Base-by-base conservation (phyloP, 2,329 filamentous ascomycete genomes). In the Gnomoniopsis sp. region DNA sequence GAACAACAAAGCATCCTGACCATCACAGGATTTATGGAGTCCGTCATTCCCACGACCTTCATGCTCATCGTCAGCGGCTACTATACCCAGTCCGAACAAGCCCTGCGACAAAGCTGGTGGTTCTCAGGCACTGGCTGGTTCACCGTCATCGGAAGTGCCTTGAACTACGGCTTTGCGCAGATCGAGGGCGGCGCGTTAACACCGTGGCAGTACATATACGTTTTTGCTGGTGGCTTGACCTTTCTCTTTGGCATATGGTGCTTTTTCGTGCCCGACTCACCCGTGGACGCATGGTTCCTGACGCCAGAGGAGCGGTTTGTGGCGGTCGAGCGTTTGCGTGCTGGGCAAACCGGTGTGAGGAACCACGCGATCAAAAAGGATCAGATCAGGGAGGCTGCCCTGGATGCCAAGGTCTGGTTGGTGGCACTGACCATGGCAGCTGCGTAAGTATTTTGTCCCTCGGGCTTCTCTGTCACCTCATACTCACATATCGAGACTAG, bases 181-280 rank as follows among this genome's bases (percentile, higher is more conserved):
- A 83, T 89, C 51, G 72, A 68, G 0, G 74, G 78, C 1, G 83
- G 83, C 0, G 68, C 72, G 0, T 71, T 89, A 46, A 79, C 76
- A 46, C 74, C 80, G 3, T 91, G 88, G 87, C 87, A 89, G 72
- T 89, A 88, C 65, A 87, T 90, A 59, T 90, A 89, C 68, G 74
- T 90, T 15, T 73, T 89, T 19, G 85, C 86, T 1, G 87, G 87
- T 0, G 76, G 75, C 0, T 65, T 89, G 52, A 89, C 87, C 0
- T 82, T 88, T 41, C 49, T 88, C 0, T 89, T 88, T 64, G 87
- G 87, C 0, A 57, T 86, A 0, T 78, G 80, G 66, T 90, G 87
- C 71, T 88, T 89, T 65, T 75, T 77, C 10, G 74, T 89, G 54
- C 88, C 89, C 0, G 84, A 85, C 62, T 88, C 84, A 1, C 86